A percentile compares a stretch with the other conserved stretches of the same genome.
phyloP scores from a whole-genome alignment of 495 filamentous ascomycete species.

The Penicillium ucsense region DNA sequence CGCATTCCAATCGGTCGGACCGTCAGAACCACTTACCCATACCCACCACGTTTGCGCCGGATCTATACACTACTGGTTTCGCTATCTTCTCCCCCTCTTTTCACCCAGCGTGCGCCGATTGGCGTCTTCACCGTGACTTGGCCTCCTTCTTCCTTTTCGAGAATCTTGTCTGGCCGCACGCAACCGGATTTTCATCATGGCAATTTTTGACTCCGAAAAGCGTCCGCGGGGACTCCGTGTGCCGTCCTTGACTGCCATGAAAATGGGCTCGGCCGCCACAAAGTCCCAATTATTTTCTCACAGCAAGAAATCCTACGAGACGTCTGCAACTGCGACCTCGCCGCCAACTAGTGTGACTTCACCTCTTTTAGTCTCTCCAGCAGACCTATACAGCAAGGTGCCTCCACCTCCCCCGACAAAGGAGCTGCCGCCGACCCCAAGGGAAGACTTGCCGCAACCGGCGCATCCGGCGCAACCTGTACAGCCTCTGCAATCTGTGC shows the following conservation, averaged over 20 bases:
- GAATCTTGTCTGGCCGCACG: too few relatives aligned
- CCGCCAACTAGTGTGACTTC: neutral
- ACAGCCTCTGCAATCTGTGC: too few relatives aligned
- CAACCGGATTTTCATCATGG: slow-evolving; percentile 11
- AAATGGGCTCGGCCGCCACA: slow-evolving; percentile 9
- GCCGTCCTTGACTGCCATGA: slow-evolving; percentile 28
- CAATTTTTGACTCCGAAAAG: slow-evolving; percentile 32
- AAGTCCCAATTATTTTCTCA: slow-evolving; percentile 16
- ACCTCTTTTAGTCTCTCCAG: slow-evolving; percentile 1
- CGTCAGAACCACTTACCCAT: neutral
- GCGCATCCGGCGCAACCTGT: too few relatives aligned
- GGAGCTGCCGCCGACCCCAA: slow-evolving; percentile 23
- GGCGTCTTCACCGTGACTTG: too few relatives aligned
- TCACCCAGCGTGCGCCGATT: neutral
- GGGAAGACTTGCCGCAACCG: slow-evolving; percentile 5
- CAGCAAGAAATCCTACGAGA: slow-evolving; percentile 14
- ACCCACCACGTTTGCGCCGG: neutral
- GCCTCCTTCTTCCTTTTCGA: too few relatives aligned
- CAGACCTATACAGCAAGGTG: slow-evolving; percentile 4
- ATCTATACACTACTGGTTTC: neutral
- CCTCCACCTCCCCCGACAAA: slow-evolving; percentile 18
- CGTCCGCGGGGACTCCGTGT: slow-evolving; percentile 31
- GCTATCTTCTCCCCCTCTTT: neutral
- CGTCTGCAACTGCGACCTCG: slow-evolving; percentile 1
- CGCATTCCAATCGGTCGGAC: slow-evolving; percentile 1